Conservation (phyloP, 345 rosid species). For the Toxicodendron radicans region DNA sequence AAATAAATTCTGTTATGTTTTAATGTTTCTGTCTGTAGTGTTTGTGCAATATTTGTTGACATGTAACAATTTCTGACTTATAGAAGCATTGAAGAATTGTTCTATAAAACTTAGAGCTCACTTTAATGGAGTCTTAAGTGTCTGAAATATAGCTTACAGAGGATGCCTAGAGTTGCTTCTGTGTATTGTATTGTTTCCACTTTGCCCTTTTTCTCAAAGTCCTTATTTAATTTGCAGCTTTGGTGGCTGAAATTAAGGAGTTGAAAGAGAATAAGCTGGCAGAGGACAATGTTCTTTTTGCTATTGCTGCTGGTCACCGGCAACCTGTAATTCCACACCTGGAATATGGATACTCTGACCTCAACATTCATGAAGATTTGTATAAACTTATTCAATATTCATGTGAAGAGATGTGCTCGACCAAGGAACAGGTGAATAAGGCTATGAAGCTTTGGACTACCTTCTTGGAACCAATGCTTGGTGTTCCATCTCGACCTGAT, state of each 20-base stretch:
- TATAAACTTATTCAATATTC: slow-evolving; percentile 86
- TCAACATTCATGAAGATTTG: slow-evolving; percentile 74
- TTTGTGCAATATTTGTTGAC: too few relatives aligned
- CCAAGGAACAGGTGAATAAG: slow-evolving; percentile 87
- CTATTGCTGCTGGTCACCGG: slow-evolving; percentile 77
- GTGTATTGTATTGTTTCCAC: slow-evolving; percentile 5
- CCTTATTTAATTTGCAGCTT: slow-evolving; percentile 41
- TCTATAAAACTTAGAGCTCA: not conserved
- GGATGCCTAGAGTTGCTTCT: not conserved
- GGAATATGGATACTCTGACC: slow-evolving; percentile 63
- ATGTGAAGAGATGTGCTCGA: slow-evolving; percentile 89
- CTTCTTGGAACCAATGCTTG: slow-evolving; percentile 83
- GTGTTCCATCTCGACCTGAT: slow-evolving; percentile 52
- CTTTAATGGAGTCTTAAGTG: not conserved
- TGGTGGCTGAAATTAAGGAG: slow-evolving; percentile 89
- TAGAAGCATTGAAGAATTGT: not conserved
- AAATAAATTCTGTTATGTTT: too few relatives aligned
- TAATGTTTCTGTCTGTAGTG: not conserved
- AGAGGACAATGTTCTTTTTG: slow-evolving; percentile 72
- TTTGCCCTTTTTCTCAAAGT: slow-evolving; percentile 13
- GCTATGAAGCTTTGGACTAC: slow-evolving; percentile 86
- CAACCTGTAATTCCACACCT: slow-evolving; percentile 66
- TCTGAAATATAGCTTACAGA: not conserved
- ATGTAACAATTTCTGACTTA: not conserved
- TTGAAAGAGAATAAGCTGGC: slow-evolving; percentile 81